Conservation (phyloP, 352 stramenopile genomes). For the Plasmopara muralis region DNA sequence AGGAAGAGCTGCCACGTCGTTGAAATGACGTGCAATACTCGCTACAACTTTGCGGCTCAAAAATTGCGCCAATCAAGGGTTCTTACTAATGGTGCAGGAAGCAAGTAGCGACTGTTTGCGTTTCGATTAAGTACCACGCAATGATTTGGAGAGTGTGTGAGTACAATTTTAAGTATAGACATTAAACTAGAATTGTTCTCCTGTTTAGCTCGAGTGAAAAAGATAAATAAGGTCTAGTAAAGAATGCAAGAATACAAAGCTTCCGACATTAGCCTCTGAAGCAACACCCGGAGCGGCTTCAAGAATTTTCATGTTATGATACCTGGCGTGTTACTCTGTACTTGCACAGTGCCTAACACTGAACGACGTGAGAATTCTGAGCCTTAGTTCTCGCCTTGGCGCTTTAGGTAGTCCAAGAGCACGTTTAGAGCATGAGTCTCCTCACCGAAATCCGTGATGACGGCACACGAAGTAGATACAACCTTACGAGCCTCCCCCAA, state of each 20-base stretch:
- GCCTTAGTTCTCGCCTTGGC: conserved; percentile 84
- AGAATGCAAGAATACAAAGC: too few relatives aligned
- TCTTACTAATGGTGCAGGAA: neutral
- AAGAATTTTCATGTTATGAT: conserved; percentile 25
- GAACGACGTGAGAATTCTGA: neutral
- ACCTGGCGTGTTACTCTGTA: conserved; percentile 16
- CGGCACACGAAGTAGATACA: conserved; percentile 95
- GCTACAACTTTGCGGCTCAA: conserved; percentile 1
- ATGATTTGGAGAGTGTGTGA: too few relatives aligned
- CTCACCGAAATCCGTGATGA: conserved; percentile 99
- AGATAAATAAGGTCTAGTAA: too few relatives aligned
- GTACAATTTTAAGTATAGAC: too few relatives aligned
- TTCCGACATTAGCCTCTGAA: too few relatives aligned
- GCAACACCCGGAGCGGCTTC: too few relatives aligned
- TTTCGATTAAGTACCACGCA: too few relatives aligned
- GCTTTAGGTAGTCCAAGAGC: conserved; percentile 99
- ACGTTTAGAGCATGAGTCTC: conserved; percentile 97
- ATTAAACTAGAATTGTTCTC: too few relatives aligned
- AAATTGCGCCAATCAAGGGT: conserved; percentile 12
- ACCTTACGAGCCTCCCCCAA: conserved; percentile 98
- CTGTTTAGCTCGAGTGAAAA: too few relatives aligned
- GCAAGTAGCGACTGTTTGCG: too few relatives aligned
- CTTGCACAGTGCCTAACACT: neutral
- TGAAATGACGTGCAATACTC: neutral
- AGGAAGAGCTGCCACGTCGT: neutral